A percentile compares a stretch with the other conserved stretches of the same genome.
Evolutionary conservation across 192 early-diverging fungal genomes (phyloP).

Genomic region (Backusella luteola): DNA sequence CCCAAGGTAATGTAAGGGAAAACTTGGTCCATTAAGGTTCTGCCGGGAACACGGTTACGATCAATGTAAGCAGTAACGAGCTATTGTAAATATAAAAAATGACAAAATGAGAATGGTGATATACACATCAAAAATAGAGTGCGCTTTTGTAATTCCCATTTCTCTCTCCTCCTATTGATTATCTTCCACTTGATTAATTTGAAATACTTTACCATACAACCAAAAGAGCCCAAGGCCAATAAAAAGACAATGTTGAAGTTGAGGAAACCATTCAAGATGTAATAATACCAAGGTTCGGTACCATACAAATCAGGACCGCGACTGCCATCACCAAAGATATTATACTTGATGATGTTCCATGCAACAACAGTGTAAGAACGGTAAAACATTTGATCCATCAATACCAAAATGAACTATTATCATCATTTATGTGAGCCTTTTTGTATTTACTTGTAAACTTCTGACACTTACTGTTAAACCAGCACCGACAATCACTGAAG

Average conservation of each 20-base stretch:
- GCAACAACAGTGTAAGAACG: constrained; percentile 66
- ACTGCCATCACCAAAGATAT: constrained; percentile 70
- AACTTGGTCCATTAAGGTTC: constrained; percentile 16
- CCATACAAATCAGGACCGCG: constrained; percentile 80
- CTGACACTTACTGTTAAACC: constrained; percentile 34
- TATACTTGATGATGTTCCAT: constrained; percentile 89
- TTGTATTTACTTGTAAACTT: not conserved
- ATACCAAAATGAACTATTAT: constrained; percentile 54
- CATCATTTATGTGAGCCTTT: no score
- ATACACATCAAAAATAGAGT: not conserved
- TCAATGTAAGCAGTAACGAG: constrained; percentile 42
- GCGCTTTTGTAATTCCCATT: not conserved
- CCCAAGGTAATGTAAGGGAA: constrained; percentile 47
- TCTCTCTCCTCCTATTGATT: not conserved
- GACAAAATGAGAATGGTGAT: not conserved
- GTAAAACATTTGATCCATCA: constrained; percentile 83
- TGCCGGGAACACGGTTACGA: constrained; percentile 40
- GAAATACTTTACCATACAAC: constrained; percentile 51
- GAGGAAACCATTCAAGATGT: constrained; percentile 83
- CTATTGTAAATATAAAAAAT: constrained; percentile 15
- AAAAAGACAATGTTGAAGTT: constrained; percentile 88
- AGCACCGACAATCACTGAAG: constrained; percentile 29
- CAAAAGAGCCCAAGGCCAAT: constrained; percentile 63
- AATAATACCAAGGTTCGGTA: constrained; percentile 92
- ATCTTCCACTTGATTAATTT: not conserved